Conservation (phyloP, 2,329 filamentous ascomycete species). For the Allantophomopsis lycopodina region DNA sequence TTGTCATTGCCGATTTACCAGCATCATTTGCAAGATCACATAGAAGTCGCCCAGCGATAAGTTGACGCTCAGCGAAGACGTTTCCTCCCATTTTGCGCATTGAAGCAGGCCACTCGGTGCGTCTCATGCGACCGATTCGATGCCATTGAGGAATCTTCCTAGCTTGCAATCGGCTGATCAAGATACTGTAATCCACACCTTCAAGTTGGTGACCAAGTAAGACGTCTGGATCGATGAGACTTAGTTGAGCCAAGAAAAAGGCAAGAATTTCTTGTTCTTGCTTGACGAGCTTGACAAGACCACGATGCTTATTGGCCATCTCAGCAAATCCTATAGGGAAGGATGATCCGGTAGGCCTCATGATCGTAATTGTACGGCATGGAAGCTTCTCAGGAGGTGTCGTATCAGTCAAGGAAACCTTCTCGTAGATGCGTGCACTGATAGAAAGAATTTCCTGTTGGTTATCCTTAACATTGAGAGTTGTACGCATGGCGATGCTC, state of each 20-base stretch:
- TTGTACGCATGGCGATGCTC: conserved; percentile 80
- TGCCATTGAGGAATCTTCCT: conserved; percentile 94
- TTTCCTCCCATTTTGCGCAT: conserved; percentile 78
- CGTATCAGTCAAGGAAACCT: conserved; percentile 75
- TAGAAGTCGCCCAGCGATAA: conserved; percentile 77
- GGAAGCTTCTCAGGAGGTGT: conserved; percentile 80
- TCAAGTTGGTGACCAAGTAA: conserved; percentile 92
- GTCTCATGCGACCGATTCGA: conserved; percentile 73
- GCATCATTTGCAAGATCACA: conserved; percentile 95
- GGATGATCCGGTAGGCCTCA: conserved; percentile 61
- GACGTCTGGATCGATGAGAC: conserved; percentile 83
- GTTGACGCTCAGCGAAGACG: conserved; percentile 84
- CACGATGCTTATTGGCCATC: conserved; percentile 52
- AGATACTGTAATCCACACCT: conserved; percentile 86
- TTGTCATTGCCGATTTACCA: conserved; percentile 92
- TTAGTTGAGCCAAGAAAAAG: conserved; percentile 80
- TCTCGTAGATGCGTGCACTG: conserved; percentile 85
- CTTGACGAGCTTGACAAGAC: conserved; percentile 68
- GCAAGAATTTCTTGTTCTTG: conserved; percentile 75
- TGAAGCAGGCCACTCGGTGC: conserved; percentile 73
- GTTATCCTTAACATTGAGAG: conserved; percentile 82
- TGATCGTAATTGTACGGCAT: conserved; percentile 81
- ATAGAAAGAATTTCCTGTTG: conserved; percentile 92
- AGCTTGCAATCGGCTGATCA: conserved; percentile 75
- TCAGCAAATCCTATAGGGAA: conserved; percentile 84